Conservation (phyloP, 176 grass and related monocot genomes). For the Cenchrus purpureus region DNA sequence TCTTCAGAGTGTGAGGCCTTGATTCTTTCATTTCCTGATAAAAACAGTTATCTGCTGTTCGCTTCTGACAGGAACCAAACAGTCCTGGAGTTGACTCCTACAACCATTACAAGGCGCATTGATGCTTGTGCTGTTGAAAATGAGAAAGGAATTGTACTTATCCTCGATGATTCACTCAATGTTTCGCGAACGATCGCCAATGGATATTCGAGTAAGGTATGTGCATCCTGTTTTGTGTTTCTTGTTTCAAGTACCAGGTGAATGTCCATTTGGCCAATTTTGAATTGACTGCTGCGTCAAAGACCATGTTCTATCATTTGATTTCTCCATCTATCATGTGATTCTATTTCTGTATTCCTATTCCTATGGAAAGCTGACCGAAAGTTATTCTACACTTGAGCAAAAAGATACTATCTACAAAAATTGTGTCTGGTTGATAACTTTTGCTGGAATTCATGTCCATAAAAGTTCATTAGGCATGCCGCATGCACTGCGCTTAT, state of each 20-base stretch:
- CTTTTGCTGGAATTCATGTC: neutral
- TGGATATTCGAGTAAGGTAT: constrained; percentile 32
- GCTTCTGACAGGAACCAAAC: constrained; percentile 29
- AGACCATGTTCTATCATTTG: neutral
- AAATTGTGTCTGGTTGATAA: neutral
- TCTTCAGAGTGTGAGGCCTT: neutral
- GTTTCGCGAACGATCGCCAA: neutral
- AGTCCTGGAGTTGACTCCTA: neutral
- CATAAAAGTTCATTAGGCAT: neutral
- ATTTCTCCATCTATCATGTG: neutral
- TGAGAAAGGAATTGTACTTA: constrained; percentile 31
- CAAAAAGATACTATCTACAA: neutral
- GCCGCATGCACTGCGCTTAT: constrained; percentile 9
- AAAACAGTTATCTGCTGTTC: neutral
- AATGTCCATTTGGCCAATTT: neutral
- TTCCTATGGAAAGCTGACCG: neutral
- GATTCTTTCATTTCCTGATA: neutral
- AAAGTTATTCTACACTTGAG: neutral
- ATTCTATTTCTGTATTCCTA: constrained; percentile 10
- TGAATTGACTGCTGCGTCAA: neutral
- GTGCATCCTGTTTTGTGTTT: neutral
- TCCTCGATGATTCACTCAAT: neutral
- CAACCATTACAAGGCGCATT: constrained; percentile 24
- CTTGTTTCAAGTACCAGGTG: neutral
- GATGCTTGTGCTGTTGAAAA: neutral